phyloP scores from a whole-genome alignment of 208 protist genomes.

The Naegleria gruberi region DNA sequence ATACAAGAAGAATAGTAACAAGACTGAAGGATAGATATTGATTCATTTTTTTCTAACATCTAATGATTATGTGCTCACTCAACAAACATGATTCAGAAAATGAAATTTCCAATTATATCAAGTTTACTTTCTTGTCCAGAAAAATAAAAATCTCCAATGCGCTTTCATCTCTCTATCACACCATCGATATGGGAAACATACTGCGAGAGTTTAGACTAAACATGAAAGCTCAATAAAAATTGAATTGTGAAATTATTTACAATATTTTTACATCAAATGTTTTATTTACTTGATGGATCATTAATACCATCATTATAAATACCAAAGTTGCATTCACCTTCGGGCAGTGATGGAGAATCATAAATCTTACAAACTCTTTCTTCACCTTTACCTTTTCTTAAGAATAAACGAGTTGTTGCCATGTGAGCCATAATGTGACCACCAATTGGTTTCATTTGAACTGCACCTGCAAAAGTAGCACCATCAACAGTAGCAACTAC shows the following conservation, averaged over 20 bases:
- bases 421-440: conserved; percentile 97
- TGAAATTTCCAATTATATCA: too few relatives aligned
- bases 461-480: conserved; percentile 22
- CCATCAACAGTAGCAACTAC: conserved; percentile 57
- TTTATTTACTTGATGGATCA: conserved; percentile 71
- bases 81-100: too few relatives aligned
- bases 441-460: conserved; percentile 63
- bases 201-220: too few relatives aligned
- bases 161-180: too few relatives aligned
- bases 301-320: conserved; percentile 90
- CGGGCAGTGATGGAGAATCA: conserved; percentile 92
- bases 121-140: too few relatives aligned
- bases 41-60: too few relatives aligned
- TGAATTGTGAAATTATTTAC: background rate
- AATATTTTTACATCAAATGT: background rate
- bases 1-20: too few relatives aligned
- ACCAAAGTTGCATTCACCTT: conserved; percentile 85
- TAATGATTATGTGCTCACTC: too few relatives aligned
- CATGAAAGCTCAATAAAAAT: too few relatives aligned
- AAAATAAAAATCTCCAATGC: too few relatives aligned
- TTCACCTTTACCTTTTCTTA: conserved; percentile 92
- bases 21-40: too few relatives aligned
- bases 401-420: conserved; percentile 82
- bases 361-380: conserved; percentile 95
- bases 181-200: too few relatives aligned